Evolutionary conservation across 371 early-diverging fungal genomes (phyloP), one percentile per base, ranked within the genome.

Genomic region (Mucor saturninus): DNA sequence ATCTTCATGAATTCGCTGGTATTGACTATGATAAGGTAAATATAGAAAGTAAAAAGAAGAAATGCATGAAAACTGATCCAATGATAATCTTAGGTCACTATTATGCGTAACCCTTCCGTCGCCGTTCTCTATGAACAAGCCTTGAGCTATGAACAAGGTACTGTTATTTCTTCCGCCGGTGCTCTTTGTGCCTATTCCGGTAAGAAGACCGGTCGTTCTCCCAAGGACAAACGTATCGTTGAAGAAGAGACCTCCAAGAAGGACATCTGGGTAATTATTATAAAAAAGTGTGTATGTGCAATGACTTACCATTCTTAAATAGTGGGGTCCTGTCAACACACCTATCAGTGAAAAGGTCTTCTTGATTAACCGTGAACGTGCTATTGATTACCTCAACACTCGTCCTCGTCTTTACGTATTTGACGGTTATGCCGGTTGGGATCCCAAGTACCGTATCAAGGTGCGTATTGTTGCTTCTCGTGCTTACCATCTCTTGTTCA

Each of bases 221-320:
- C 95, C 67, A 88, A 88, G 75, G 98, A 98, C 87, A 98, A 98
- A 89, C 94, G 98, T 67, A 92, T 98, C 72, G 98, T 96, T 45
- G 95, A 95, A 56, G 98, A 98, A 73, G 77, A 86, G 7, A 69
- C 83, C 21, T 90, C 94, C n/a, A 69, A 77, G 31, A 79, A 89
- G 58, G 94, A 97, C 69, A 86, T 98, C 75, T 98, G 98, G 46
- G 46, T 46, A 46, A 46, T 21, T 21, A 21, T 21, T 21, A 21
- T 21, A 21, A 21, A 21, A 1, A 21, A 8, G 35, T 35, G 6
- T 4, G 35, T 35, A n/a, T n/a, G n/a, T n/a, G n/a, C n/a, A n/a
- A 21, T 21, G 21, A 21, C 21, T 21, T 21, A 35, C n/a, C n/a
- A 42, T 11, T 7, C 15, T 45, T 15, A 15, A 15, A 2, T 45